Evolutionary conservation across 2,329 filamentous ascomycete genomes (phyloP).

Genomic region (Aspergillus sp.): DNA sequence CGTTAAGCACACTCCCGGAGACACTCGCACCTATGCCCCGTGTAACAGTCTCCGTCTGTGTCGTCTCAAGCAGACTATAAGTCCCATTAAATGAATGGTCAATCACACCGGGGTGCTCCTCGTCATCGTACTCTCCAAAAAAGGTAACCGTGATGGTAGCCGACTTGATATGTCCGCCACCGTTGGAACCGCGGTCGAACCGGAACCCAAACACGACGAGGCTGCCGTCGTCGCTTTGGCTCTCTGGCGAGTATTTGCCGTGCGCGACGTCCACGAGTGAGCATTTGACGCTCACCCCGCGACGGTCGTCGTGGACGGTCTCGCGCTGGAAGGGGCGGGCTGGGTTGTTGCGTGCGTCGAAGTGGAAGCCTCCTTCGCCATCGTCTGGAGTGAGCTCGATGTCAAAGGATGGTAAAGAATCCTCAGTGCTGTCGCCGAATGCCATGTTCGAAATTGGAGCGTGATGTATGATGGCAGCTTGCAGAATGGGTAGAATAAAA

Average conservation of each 20-base stretch:
- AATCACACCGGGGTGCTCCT: neutral
- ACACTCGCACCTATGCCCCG: neutral
- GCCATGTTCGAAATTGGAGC: neutral
- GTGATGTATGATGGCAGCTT: neutral
- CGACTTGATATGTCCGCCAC: neutral
- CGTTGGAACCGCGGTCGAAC: neutral
- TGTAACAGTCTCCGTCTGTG: neutral
- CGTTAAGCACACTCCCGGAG: neutral
- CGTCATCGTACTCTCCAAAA: neutral
- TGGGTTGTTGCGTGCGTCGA: neutral
- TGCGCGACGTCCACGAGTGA: neutral
- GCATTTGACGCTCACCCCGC: neutral
- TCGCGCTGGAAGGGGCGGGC: neutral
- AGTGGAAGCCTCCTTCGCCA: neutral
- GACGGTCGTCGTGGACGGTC: neutral
- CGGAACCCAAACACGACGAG: neutral
- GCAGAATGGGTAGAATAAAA: neutral
- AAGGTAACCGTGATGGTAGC: neutral
- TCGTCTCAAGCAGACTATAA: neutral
- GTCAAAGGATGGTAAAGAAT: neutral
- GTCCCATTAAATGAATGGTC: neutral
- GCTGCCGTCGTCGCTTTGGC: neutral
- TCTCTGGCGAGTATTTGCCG: neutral
- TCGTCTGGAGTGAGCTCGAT: neutral
- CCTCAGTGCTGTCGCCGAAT: neutral